phyloP scores from a whole-genome alignment of 768 basidiomycete species.

The Hypholoma fasciculare region DNA sequence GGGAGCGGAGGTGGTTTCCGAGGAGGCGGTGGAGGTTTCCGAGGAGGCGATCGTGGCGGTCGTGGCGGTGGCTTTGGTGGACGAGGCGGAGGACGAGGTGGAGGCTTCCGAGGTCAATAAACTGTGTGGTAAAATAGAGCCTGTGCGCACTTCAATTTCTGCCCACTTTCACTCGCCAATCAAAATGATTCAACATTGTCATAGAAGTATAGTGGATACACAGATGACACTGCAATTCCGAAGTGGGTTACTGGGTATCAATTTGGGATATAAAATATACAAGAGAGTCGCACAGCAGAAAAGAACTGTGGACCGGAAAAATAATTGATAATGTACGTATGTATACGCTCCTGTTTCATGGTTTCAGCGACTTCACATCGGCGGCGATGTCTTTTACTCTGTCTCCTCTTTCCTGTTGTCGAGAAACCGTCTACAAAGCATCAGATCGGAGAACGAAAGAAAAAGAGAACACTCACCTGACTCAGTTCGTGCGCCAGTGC shows the following conservation, averaged over 20 bases:
- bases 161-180: background rate
- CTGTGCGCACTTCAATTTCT: background rate
- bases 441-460: background rate
- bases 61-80: slow-evolving; percentile 32
- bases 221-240: too few relatives aligned
- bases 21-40: slow-evolving; percentile 25
- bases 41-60: slow-evolving; percentile 38
- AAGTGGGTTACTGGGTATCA: too few relatives aligned
- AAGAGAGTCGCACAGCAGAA: background rate
- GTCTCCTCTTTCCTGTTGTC: slow-evolving; percentile 52
- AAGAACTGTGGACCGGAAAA: background rate
- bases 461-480: slow-evolving; percentile 40
- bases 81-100: slow-evolving; percentile 20
- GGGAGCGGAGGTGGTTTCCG: slow-evolving; percentile 3
- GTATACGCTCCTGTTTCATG: slow-evolving; percentile 26
- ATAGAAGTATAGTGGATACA: too few relatives aligned
- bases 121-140: background rate
- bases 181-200: background rate
- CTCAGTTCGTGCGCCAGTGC: slow-evolving; percentile 47
- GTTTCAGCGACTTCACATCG: slow-evolving; percentile 53
- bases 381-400: slow-evolving; percentile 42
- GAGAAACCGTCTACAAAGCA: slow-evolving; percentile 2
- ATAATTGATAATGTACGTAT: background rate
- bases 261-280: too few relatives aligned
- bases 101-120: slow-evolving; percentile 52